Base-by-base conservation (phyloP, 2,329 filamentous ascomycete species). In the Arthrobotrys sphaeroides region DNA sequence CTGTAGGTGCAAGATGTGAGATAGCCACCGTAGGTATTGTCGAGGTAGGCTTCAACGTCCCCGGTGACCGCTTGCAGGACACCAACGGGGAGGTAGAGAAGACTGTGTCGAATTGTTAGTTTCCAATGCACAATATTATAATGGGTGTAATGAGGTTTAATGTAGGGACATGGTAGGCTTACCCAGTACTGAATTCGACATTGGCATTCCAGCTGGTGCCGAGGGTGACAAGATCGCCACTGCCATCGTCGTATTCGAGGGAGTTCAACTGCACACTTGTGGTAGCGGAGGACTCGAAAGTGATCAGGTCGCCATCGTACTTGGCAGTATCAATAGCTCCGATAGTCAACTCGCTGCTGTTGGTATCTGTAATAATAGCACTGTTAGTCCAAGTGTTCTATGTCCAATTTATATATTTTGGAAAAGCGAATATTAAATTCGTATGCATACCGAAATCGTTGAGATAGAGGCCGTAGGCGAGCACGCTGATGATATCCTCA, bases 321-420 rank as follows among this genome's bases (percentile, higher is more conserved):
- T 77, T 77, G 0, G 65, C 65, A 18, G 64, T 70, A 47, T 77
- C 73, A 26, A 77, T 59, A n/a, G 73, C 65, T 18, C 73, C 73
- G 28, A 77, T 77, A 3, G 73, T 70, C 45, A 77, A 45, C 31
- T 77, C 66, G 43, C 73, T 72, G 73, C 66, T 77, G 66, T 77
- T 77, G 49, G 73, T 68, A 33, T 68, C 66, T 75, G 13, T 57
- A 55, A 43, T 16, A n/a, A 4, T 40, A n/a, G n/a, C n/a, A n/a
- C n/a, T 59, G 38, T 72, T 72, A 72, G 59, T n/a, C n/a, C 12
- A 22, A 64, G 10, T 1, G 20, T 31, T 13, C n/a, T 26, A n/a
- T n/a, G n/a, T n/a, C n/a, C n/a, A n/a, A n/a, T 33, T 45, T 45
- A 33, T 33, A 33, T 31, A 26, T 24, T 13, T n/a, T 13, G 12